Conservation (phyloP, 2,329 filamentous ascomycete species). For the Tolypocladium cylindrosporum region DNA sequence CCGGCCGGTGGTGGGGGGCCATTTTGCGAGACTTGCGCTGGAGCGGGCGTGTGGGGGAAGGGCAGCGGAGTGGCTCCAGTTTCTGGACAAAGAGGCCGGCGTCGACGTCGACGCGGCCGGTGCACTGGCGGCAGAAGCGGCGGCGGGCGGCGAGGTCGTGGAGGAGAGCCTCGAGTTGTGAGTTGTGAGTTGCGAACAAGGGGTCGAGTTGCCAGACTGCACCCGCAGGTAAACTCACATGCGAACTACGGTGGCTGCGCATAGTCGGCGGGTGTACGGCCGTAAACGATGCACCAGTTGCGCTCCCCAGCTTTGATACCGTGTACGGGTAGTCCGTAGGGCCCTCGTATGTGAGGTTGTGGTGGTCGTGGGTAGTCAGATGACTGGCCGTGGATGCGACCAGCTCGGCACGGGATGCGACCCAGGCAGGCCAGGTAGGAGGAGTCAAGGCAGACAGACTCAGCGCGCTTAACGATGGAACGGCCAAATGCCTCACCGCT, state of each 20-base stretch:
- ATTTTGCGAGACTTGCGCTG: constrained; percentile 78
- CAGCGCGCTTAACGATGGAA: too few relatives aligned
- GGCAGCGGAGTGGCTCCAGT: constrained; percentile 47
- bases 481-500: too few relatives aligned
- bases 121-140: not conserved
- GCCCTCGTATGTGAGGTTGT: not conserved
- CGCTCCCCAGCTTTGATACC: not conserved
- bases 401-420: too few relatives aligned
- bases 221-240: not conserved
- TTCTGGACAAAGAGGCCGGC: constrained; percentile 24
- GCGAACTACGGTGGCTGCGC: not conserved
- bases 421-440: too few relatives aligned
- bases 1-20: constrained; percentile 72
- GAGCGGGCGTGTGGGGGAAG: constrained; percentile 68
- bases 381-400: too few relatives aligned
- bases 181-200: not conserved
- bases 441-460: too few relatives aligned
- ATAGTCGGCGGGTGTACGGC: not conserved
- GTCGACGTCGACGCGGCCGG: constrained; percentile 1
- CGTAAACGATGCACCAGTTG: not conserved
- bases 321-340: not conserved
- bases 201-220: not conserved
- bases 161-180: not conserved
- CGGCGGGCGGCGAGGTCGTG: not conserved
- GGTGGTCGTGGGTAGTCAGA: not conserved